Conservation (phyloP, 768 basidiomycete species). For the Amanita pallidorosea region DNA sequence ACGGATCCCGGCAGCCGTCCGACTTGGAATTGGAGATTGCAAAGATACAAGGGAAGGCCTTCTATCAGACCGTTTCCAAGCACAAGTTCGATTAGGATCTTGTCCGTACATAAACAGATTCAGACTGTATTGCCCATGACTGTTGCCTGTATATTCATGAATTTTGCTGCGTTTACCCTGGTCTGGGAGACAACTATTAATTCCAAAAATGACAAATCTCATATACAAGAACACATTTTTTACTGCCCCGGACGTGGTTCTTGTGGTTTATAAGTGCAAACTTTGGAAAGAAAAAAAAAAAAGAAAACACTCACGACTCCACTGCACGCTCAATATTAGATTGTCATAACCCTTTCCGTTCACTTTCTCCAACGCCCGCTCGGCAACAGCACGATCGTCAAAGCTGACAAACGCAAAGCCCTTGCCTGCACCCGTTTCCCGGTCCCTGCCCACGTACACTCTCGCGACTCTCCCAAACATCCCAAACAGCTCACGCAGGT, state of each 20-base stretch:
- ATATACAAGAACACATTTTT: not conserved
- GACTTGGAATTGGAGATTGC: conserved; percentile 42
- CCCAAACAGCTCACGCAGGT: conserved; percentile 86
- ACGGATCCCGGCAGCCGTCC: conserved; percentile 29
- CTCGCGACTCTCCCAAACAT: conserved; percentile 77
- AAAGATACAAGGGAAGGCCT: conserved; percentile 37
- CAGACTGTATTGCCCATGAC: not conserved
- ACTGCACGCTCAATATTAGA: conserved; percentile 62
- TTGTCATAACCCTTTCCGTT: conserved; percentile 91
- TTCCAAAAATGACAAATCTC: too few relatives aligned
- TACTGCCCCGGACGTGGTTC: conserved; percentile 2
- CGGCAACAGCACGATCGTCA: conserved; percentile 69
- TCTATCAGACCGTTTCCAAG: conserved; percentile 36
- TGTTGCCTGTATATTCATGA: not conserved
- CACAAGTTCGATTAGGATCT: conserved; percentile 14
- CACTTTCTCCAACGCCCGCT: conserved; percentile 85
- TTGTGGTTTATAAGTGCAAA: not conserved
- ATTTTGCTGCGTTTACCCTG: too few relatives aligned
- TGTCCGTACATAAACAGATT: not conserved
- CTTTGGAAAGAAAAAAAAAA: not conserved
- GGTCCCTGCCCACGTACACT: conserved; percentile 90
- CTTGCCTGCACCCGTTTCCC: conserved; percentile 90
- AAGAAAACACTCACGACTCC: conserved; percentile 39
- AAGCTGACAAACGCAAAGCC: conserved; percentile 98
- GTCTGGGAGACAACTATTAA: not conserved